Conservation (phyloP, 1,284 basidiomycete species). For the Rhodotorula sp. region DNA sequence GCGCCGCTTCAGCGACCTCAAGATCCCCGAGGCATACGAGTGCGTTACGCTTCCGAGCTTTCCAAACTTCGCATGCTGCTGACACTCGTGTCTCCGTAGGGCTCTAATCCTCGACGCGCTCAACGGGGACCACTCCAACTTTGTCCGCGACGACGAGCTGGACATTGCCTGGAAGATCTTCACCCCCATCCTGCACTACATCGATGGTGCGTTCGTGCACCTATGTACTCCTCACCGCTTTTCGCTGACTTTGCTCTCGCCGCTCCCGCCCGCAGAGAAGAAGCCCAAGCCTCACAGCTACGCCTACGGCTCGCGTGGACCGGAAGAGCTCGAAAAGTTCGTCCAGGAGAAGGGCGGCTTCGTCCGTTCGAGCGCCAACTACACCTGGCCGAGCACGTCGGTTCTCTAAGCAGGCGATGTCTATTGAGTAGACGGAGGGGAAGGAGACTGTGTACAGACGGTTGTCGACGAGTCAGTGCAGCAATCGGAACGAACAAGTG, state of each 20-base stretch:
- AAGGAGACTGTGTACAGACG: background rate
- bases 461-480: too few relatives aligned
- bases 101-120: constrained; percentile 46
- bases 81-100: constrained; percentile 16
- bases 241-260: background rate
- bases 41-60: constrained; percentile 43
- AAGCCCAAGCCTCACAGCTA: constrained; percentile 68
- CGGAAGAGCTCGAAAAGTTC: constrained; percentile 74
- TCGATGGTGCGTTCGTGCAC: background rate
- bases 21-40: constrained; percentile 93
- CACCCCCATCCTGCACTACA: constrained; percentile 5
- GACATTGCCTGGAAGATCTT: constrained; percentile 84
- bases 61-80: background rate
- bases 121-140: constrained; percentile 58
- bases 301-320: constrained; percentile 90
- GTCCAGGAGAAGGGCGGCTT: constrained; percentile 64
- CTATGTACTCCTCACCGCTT: too few relatives aligned
- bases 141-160: constrained; percentile 91
- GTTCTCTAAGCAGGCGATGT: constrained; percentile 24
- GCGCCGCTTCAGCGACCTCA: constrained; percentile 76
- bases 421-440: background rate
- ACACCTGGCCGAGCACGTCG: constrained; percentile 38
- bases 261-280: constrained; percentile 48
- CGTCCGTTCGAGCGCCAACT: constrained; percentile 57
- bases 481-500: too few relatives aligned